Evolutionary conservation across 202 grass and related monocot species (phyloP).

Genomic region (Eragrostis tef): DNA sequence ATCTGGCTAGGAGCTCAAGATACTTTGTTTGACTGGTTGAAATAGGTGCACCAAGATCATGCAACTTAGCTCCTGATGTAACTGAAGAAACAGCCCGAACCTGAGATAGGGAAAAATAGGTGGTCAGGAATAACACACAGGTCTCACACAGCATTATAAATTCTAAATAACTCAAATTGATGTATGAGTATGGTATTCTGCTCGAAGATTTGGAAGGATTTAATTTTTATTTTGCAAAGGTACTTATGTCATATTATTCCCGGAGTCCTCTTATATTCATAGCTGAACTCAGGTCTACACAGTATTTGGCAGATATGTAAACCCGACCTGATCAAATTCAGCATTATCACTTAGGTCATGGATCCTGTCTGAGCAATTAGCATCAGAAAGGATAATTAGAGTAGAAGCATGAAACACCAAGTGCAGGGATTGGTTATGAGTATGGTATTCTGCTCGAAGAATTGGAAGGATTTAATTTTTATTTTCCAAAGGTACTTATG

Average conservation of each 20-base stretch:
- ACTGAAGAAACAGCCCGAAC: conserved; percentile 46
- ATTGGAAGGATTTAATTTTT: too few species aligned
- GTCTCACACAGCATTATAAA: background rate
- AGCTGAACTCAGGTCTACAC: background rate
- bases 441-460: too few species aligned
- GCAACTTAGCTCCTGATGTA: conserved; percentile 40
- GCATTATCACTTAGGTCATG: conserved; percentile 14
- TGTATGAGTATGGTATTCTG: background rate
- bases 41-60: conserved; percentile 58
- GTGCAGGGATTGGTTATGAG: background rate
- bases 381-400: background rate
- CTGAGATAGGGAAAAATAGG: conserved; percentile 24
- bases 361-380: conserved; percentile 2
- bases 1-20: conserved; percentile 78
- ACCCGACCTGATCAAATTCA: conserved; percentile 32
- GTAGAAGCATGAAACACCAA: conserved; percentile 1
- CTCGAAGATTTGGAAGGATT: conserved; percentile 10
- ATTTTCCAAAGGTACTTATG: too few species aligned
- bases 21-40: conserved; percentile 71
- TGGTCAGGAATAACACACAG: conserved; percentile 31
- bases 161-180: background rate
- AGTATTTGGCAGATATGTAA: conserved; percentile 25
- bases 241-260: conserved; percentile 27
- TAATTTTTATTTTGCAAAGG: background rate
- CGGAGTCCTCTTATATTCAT: conserved; percentile 2